A percentile compares a stretch with the other conserved stretches of the same genome.
Conservation (phyloP, 2,329 filamentous ascomycete genomes). For the Ceratocystis papillata region DNA sequence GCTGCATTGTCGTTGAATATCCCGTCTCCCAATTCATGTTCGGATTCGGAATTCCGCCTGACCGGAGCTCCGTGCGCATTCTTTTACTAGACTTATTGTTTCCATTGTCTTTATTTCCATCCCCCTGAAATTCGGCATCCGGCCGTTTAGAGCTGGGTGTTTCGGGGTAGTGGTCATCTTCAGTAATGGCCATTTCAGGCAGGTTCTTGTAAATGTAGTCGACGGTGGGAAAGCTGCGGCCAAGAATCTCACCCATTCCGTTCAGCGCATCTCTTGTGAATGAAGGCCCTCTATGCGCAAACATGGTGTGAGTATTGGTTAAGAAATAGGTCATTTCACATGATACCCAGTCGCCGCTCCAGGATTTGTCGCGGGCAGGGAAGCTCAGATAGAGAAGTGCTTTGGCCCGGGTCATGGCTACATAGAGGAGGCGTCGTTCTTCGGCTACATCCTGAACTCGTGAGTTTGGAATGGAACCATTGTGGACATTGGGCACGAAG, state of each 20-base stretch:
- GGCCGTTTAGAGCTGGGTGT: conserved; percentile 41
- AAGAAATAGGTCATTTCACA: conserved; percentile 29
- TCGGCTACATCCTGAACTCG: conserved; percentile 77
- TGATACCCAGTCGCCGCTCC: not conserved
- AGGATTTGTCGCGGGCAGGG: conserved; percentile 35
- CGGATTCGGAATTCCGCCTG: conserved; percentile 30
- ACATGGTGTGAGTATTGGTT: conserved; percentile 28
- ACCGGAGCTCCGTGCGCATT: conserved; percentile 23
- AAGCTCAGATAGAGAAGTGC: conserved; percentile 76
- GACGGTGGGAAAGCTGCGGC: conserved; percentile 48
- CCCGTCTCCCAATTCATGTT: conserved; percentile 35
- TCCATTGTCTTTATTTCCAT: not conserved
- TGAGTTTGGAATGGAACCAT: conserved; percentile 82
- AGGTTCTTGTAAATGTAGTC: conserved; percentile 44
- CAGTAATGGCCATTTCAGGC: conserved; percentile 43
- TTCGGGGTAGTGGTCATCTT: conserved; percentile 59
- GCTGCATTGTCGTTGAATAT: conserved; percentile 53
- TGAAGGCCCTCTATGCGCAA: conserved; percentile 56
- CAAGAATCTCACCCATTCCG: conserved; percentile 60
- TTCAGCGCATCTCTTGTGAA: conserved; percentile 53
- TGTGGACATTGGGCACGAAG: conserved; percentile 81
- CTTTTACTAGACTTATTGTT: conserved; percentile 28
- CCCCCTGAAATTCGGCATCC: conserved; percentile 15
- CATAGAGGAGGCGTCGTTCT: conserved; percentile 79
- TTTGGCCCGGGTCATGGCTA: conserved; percentile 92